Percentiles rank a stretch among this genome's conserved stretches.
Evolutionary conservation across 2,329 filamentous ascomycete genomes (phyloP).

Genomic region (Talaromyces albobiverticillius): DNA sequence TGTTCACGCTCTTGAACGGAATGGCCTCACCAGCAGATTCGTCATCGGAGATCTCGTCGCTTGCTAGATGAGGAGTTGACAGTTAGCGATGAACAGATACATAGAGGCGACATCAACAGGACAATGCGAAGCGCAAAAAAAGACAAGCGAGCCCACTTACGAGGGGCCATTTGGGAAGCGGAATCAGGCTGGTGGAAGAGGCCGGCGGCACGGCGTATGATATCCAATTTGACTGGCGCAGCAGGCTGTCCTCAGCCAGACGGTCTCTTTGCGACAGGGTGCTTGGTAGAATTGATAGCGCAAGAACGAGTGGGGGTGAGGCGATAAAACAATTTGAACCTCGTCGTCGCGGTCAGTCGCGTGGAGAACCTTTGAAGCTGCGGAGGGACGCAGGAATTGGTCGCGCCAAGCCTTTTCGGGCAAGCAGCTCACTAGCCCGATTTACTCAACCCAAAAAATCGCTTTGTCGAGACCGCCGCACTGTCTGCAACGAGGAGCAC

Average conservation of each 20-base stretch:
- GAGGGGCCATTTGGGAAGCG: slow-evolving; percentile 32
- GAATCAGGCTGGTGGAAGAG: slow-evolving; percentile 16
- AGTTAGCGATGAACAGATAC: not conserved
- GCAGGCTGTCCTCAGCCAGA: not conserved
- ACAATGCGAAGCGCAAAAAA: slow-evolving; percentile 13
- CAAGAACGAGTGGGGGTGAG: not conserved
- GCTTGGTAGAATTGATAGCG: not conserved
- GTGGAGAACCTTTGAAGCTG: slow-evolving; percentile 16
- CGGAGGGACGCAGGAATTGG: slow-evolving; percentile 16
- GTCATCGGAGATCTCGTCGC: slow-evolving; percentile 33
- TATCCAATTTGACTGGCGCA: slow-evolving; percentile 10
- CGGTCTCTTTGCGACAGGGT: not conserved
- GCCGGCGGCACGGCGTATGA: slow-evolving; percentile 1
- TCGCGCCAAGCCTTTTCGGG: slow-evolving; percentile 34
- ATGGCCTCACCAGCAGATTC: slow-evolving; percentile 37
- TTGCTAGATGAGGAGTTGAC: slow-evolving; percentile 20
- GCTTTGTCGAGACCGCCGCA: slow-evolving; percentile 18
- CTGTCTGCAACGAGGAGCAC: slow-evolving; percentile 24
- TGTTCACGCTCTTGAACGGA: slow-evolving; percentile 28
- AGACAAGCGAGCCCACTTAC: slow-evolving; percentile 29
- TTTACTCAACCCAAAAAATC: slow-evolving; percentile 28
- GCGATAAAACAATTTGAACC: not conserved
- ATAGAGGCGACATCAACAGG: not conserved
- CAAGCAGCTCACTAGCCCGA: slow-evolving; percentile 37
- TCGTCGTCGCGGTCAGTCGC: slow-evolving; percentile 20